Percentiles rank a stretch among this genome's conserved stretches.
Evolutionary conservation across 2,329 filamentous ascomycete genomes (phyloP).

Genomic region (Boeremia lycopersici): DNA sequence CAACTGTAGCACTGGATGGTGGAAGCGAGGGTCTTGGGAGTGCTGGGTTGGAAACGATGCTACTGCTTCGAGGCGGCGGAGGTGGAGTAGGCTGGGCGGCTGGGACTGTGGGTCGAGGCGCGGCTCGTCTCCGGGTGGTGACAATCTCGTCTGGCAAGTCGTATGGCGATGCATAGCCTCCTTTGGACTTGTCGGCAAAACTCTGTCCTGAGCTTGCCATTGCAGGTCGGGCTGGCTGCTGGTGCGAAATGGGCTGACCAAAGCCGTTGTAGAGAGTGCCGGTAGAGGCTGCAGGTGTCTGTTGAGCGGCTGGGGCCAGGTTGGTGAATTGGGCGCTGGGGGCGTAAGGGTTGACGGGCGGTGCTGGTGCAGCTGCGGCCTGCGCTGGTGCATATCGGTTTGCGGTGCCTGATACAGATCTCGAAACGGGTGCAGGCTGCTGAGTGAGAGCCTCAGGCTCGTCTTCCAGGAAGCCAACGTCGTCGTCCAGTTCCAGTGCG

Average conservation of each 20-base stretch:
- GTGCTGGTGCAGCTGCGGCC: conserved; percentile 21
- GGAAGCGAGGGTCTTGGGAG: conserved; percentile 30
- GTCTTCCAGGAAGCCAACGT: conserved; percentile 83
- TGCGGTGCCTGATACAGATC: conserved; percentile 21
- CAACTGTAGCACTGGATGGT: conserved; percentile 40
- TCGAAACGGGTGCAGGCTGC: conserved; percentile 29
- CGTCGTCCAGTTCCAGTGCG: conserved; percentile 77
- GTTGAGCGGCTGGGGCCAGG: conserved; percentile 44
- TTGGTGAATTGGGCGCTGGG: conserved; percentile 58
- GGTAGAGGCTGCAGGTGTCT: conserved; percentile 22
- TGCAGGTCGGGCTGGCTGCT: conserved; percentile 52
- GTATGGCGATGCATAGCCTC: conserved; percentile 91
- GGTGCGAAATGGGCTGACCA: conserved; percentile 36
- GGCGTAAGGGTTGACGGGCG: conserved; percentile 54
- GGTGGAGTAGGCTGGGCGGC: conserved; percentile 52
- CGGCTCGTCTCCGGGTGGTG: conserved; percentile 66
- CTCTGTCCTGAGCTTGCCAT: conserved; percentile 68
- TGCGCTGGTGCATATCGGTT: conserved; percentile 46
- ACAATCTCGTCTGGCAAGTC: conserved; percentile 91
- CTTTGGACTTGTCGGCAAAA: conserved; percentile 88
- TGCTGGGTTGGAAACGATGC: conserved; percentile 50
- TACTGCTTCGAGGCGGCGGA: conserved; percentile 68
- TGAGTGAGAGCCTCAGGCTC: conserved; percentile 51
- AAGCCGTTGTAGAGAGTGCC: conserved; percentile 38
- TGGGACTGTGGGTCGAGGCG: conserved; percentile 37